Percentiles rank a stretch among this genome's conserved stretches.
These are phyloP conservation scores for Calcarisporium arbuscula DNA, from an alignment of 2,329 filamentous ascomycete species.

Conservation along the genomic window DNA sequence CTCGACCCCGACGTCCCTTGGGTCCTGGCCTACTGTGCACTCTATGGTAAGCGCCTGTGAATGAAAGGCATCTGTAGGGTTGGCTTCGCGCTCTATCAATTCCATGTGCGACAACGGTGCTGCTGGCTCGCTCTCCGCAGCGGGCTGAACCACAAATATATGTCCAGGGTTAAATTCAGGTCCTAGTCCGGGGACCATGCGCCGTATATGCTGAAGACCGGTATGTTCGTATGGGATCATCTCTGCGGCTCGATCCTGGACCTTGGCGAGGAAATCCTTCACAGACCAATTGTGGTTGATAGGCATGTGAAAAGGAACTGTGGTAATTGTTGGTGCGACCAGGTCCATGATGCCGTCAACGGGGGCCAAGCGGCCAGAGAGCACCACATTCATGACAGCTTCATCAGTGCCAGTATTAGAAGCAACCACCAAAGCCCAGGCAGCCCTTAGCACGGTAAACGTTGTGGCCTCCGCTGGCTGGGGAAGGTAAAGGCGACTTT, in stretches of 20 bases:
- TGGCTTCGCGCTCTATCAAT: too few species aligned
- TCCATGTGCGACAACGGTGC: too few species aligned
- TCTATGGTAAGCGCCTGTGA: too few species aligned
- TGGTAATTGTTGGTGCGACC: conserved; percentile 17
- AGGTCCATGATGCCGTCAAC: conserved; percentile 14
- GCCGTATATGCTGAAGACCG: conserved; percentile 20
- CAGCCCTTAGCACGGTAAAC: conserved; percentile 8
- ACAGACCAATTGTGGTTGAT: conserved; percentile 22
- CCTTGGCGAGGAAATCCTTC: conserved; percentile 31
- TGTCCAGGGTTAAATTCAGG: conserved; percentile 3
- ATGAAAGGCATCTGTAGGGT: too few species aligned
- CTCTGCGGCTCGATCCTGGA: conserved; percentile 15
- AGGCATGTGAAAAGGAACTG: conserved; percentile 12
- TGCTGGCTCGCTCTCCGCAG: not conserved
- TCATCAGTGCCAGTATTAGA: too few species aligned
- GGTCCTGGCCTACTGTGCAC: too few species aligned
- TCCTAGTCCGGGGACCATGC: not conserved
- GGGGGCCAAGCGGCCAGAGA: conserved; percentile 14
- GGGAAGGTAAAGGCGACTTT: too few species aligned
- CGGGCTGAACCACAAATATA: conserved; percentile 5
- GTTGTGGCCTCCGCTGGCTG: too few species aligned
- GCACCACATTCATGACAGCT: conserved; percentile 12
- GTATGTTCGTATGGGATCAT: conserved; percentile 17
- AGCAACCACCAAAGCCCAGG: conserved; percentile 8
- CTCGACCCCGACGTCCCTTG: too few species aligned